Evolutionary conservation across 1,284 basidiomycete species (phyloP), one percentile per base, ranked within the genome.

Genomic region (Trametes versicolor): DNA sequence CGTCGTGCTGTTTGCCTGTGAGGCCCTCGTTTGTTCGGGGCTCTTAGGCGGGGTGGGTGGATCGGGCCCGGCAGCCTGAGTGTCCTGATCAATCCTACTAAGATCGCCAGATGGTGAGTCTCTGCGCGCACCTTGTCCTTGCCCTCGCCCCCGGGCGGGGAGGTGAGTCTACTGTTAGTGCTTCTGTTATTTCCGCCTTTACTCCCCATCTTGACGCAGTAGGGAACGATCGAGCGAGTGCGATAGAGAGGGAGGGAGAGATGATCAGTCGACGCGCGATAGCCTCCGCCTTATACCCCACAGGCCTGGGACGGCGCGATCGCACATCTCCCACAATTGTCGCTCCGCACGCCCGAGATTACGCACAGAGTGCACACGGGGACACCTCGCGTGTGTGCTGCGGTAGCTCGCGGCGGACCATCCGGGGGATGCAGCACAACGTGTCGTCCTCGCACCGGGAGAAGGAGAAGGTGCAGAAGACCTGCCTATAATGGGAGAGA

Each of bases 361-460:
- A 32, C 29, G 29, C 29, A 32, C 29, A 50, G 58, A 60, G 45
- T 34, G 52, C 36, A 61, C 60, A 62, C 60, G 47, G 39, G 53
- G 47, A 23, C 37, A 39, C 19, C 59, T 36, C 51, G 52, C 47
- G 45, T 29, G 53, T 47, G 61, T 62, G 61, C 61, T 62, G 61
- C 61, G 61, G 61, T 62, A 62, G 61, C 29, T 15, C 23, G 29
- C 1, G 29, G 39, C 52, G 52, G 58, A 29, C 29, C 27, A 60
- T 53, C 58, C 58, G 58, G 53, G 32, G 17, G 34, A 34, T 8
- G 5, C 52, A 49, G 34, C 17, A 25, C 21, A 61, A 61, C 60
- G 60, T 61, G 60, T 19, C n/a, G 21, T 19, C 58, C 58, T 52
- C 51, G 58, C 45, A 45, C 27, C 60, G 34, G 25, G 12, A 49